phyloP scores from a whole-genome alignment of 176 grass and related monocot species.

The Raddia guianensis region DNA sequence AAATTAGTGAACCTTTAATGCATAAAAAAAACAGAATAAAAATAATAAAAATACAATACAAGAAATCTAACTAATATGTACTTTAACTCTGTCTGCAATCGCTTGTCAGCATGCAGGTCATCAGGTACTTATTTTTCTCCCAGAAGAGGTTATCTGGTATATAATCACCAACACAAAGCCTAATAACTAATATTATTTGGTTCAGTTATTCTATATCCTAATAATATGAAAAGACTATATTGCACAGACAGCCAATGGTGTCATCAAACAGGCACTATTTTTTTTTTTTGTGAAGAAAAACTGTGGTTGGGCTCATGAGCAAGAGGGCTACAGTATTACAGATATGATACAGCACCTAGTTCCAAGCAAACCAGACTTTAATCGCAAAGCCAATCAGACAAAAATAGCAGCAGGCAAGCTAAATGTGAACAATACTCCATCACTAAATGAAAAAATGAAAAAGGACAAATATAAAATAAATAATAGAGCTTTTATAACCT shows the following conservation, averaged over 20 bases:
- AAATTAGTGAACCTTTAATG: constrained; percentile 27
- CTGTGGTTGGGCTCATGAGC: background rate
- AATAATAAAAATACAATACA: constrained; percentile 11
- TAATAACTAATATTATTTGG: constrained; percentile 20
- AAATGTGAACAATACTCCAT: background rate
- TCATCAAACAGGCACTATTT: background rate
- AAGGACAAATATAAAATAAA: background rate
- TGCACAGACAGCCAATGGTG: constrained; percentile 1
- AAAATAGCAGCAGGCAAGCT: constrained; percentile 23
- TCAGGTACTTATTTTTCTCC: background rate
- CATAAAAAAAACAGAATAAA: background rate
- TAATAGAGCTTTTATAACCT: constrained; percentile 51
- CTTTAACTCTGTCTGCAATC: background rate
- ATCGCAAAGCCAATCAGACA: constrained; percentile 3
- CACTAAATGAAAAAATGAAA: background rate
- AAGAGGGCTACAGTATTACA: background rate
- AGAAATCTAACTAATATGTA: background rate
- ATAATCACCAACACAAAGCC: background rate
- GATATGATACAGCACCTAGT: constrained; percentile 21
- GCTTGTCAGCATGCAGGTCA: constrained; percentile 11
- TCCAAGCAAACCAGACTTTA: constrained; percentile 8
- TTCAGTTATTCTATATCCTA: constrained; percentile 35
- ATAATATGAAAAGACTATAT: constrained; percentile 13
- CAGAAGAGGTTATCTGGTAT: background rate
- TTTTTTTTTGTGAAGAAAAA: constrained; percentile 1